These are phyloP conservation scores for Nothophytophthora sp. DNA, from an alignment of 352 stramenopile species.

Conservation along the genomic window DNA sequence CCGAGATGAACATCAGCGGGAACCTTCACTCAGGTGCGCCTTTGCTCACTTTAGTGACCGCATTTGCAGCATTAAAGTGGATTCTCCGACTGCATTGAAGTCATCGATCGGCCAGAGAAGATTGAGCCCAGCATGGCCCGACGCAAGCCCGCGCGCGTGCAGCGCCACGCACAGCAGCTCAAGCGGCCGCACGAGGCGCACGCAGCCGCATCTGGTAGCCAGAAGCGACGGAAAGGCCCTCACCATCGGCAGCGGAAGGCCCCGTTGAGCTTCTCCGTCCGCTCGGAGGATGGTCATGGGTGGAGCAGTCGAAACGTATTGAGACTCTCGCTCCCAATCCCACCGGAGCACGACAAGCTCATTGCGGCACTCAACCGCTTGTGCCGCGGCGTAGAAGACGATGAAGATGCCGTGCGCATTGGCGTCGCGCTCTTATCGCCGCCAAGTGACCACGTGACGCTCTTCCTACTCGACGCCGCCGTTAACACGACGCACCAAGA, in stretches of 20 bases:
- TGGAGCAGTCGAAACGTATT: too few relatives aligned
- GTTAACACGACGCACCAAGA: too few relatives aligned
- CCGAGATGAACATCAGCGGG: too few relatives aligned
- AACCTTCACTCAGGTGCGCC: too few relatives aligned
- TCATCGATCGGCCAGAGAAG: too few relatives aligned
- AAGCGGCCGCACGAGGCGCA: background rate
- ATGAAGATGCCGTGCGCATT: background rate
- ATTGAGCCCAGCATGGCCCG: slow-evolving; percentile 34
- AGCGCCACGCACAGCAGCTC: slow-evolving; percentile 18
- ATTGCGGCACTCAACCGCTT: background rate
- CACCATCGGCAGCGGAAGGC: background rate
- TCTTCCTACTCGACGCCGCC: background rate
- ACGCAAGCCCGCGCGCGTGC: slow-evolving; percentile 31
- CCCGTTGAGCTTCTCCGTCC: background rate
- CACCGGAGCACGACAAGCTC: too few relatives aligned
- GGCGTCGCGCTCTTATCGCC: slow-evolving; percentile 9
- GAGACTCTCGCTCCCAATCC: too few relatives aligned
- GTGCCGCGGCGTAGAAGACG: background rate
- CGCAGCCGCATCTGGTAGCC: background rate
- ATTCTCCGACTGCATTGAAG: too few relatives aligned
- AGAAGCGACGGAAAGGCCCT: background rate
- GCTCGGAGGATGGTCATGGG: too few relatives aligned
- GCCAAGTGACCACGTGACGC: slow-evolving; percentile 12
- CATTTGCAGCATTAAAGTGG: too few relatives aligned
- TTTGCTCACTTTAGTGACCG: too few relatives aligned